These are phyloP conservation scores for Podospora conica DNA, from an alignment of 495 filamentous ascomycete genomes.

Conservation along the genomic window DNA sequence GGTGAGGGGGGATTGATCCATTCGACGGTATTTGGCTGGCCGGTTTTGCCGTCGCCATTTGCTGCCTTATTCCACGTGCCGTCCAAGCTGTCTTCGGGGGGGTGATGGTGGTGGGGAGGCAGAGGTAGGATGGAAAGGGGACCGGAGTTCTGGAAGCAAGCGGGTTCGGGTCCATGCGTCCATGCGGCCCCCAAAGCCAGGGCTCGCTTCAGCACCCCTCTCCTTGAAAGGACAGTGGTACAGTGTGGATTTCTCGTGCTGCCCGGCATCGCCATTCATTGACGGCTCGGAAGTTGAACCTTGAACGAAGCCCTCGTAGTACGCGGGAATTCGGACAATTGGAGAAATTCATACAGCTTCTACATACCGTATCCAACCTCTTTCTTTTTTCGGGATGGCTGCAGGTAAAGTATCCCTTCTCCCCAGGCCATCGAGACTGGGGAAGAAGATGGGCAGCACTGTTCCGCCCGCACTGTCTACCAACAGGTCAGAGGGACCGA, in stretches of 20 bases:
- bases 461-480: background rate
- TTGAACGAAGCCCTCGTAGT: background rate
- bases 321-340: background rate
- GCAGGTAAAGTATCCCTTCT: no score
- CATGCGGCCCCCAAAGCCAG: background rate
- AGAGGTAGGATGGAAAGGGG: background rate
- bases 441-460: background rate
- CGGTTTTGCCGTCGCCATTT: constrained; percentile 1
- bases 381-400: no score
- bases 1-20: constrained; percentile 90
- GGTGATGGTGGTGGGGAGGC: background rate
- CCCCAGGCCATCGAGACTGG: no score
- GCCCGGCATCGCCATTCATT: no score
- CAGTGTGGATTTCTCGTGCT: no score
- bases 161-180: background rate
- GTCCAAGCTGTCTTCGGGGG: background rate
- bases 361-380: no score
- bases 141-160: background rate
- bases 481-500: background rate
- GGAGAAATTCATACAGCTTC: no score
- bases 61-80: constrained; percentile 1
- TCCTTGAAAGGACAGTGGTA: background rate
- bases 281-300: no score
- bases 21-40: constrained; percentile 27
- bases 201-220: background rate